Base-by-base conservation (phyloP, 495 filamentous ascomycete species). In the Penicillium crystallinum region DNA sequence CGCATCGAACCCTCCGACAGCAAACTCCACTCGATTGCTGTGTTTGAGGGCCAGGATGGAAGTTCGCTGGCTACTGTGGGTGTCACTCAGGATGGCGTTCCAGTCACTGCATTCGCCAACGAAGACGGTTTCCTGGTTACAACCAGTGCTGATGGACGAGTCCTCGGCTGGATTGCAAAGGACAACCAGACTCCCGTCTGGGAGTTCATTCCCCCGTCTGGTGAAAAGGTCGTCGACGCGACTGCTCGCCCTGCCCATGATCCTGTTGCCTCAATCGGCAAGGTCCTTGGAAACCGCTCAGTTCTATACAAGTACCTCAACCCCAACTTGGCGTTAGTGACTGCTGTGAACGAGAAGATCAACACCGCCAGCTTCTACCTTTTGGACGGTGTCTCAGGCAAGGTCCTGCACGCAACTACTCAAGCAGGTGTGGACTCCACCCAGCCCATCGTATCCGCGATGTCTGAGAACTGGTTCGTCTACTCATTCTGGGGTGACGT, bases 291-390 rank as follows among this genome's bases (percentile, higher is more conserved):
- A 44, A 85, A 97, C 60, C 85, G 93, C 17, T 86, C 84, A 1
- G 93, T 99, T 35, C 78, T 95, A 53, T 99, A 97, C 81, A 99
- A 99, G 73, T 97, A 97, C 66, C 73, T 99, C 21, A 93, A 91
- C 70, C 85, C 88, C 1, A 97, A 97, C 68, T 75, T 91, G 5
- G 73, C 91, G 6, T 81, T 96, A 0, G 75, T 96, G 45, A 88
- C 89, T 1, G 80, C 90, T 7, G 73, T 84, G 15, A 72, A 85
- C 47, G 77, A 83, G 30, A 68, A 70, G 44, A 41, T 56, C 15
- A 39, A 64, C 19, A 67, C 76, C 1, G 84, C 86, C 7, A 81
- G 81, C 1, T 78, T 96, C 55, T 90, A 95, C 58, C 77, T 97
- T 18, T 72, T 99, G 33, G 91, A 97, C 66, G 86, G 88, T 2